phyloP scores from a whole-genome alignment of 225 moss, liverwort and hornwort genomes.

The Anthoceros angustus region DNA sequence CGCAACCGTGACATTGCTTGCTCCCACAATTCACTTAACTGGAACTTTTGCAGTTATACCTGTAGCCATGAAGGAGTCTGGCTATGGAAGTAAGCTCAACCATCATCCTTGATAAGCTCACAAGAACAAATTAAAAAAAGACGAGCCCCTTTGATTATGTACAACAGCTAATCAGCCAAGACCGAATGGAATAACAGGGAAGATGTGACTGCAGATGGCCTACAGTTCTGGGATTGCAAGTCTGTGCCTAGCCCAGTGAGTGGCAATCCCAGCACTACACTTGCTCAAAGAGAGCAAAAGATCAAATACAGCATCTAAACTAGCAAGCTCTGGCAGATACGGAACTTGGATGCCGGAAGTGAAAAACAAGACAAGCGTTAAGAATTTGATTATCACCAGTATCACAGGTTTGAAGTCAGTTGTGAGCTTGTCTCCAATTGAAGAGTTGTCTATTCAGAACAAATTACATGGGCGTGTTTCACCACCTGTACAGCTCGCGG shows the following conservation, averaged over 20 bases:
- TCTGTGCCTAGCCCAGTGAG: background rate
- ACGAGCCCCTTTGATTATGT: background rate
- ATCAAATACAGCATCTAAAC: background rate
- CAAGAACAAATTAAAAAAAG: too few relatives aligned
- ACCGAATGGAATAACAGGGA: background rate
- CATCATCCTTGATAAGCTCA: background rate
- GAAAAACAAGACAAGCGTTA: background rate
- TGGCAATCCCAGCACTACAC: background rate
- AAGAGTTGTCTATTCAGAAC: background rate
- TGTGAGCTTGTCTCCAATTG: background rate
- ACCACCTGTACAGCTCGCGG: background rate
- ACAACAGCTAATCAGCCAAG: background rate
- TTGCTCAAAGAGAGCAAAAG: background rate
- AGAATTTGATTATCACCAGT: background rate
- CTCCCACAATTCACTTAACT: background rate
- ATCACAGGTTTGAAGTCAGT: background rate
- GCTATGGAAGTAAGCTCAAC: background rate
- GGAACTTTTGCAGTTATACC: background rate
- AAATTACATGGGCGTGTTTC: background rate
- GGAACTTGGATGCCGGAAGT: background rate
- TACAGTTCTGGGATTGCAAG: background rate
- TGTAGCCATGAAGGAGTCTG: constrained; percentile 4
- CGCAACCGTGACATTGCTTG: background rate
- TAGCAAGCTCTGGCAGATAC: background rate
- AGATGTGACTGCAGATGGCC: background rate